Conservation (phyloP, 345 rosid genomes). For the Gynandropsis gynandra region DNA sequence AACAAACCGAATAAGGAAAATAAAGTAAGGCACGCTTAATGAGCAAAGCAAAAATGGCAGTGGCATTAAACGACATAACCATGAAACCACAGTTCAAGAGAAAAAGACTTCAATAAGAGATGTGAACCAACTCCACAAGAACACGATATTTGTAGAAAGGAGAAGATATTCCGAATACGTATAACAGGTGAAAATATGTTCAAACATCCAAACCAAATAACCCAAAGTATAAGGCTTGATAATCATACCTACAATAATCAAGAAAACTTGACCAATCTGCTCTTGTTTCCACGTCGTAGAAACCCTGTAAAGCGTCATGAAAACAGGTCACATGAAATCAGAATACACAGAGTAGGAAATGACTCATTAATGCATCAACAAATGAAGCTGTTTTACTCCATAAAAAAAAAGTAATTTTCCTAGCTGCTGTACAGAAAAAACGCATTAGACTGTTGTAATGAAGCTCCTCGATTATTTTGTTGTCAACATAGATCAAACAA, state of each 20-base stretch:
- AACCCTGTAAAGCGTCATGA: conserved; percentile 34
- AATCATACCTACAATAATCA: conserved; percentile 70
- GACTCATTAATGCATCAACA: not conserved
- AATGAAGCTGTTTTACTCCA: not conserved
- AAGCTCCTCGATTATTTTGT: no score
- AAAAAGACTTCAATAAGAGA: no score
- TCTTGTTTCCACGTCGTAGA: conserved; percentile 56
- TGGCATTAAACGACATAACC: no score
- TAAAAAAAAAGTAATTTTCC: not conserved
- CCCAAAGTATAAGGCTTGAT: conserved; percentile 2
- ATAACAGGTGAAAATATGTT: not conserved
- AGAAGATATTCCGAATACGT: no score
- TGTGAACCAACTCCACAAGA: no score
- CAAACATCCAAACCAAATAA: not conserved
- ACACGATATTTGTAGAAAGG: no score
- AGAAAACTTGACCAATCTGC: conserved; percentile 64
- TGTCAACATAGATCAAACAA: no score
- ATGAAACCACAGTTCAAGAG: no score
- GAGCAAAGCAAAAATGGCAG: no score
- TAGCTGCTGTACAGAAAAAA: not conserved
- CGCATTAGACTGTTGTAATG: no score
- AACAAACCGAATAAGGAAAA: no score
- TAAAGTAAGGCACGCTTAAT: no score
- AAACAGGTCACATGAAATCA: not conserved
- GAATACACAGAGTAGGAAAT: not conserved